phyloP scores from a whole-genome alignment of 345 rosid species.

The Populus tremula region DNA sequence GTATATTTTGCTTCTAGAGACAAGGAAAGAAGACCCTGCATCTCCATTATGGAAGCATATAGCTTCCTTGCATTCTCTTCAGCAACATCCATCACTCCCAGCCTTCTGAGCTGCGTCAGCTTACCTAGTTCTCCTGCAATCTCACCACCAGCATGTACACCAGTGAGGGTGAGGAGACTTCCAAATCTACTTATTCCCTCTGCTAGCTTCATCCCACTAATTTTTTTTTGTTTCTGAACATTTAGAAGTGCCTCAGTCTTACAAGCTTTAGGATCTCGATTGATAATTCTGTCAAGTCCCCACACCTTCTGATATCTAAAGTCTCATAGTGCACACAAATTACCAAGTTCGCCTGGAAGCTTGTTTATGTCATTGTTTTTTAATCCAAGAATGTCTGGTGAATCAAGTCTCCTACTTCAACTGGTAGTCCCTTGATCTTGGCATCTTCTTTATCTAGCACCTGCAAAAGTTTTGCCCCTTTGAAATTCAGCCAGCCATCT shows the following conservation, averaged over 20 bases:
- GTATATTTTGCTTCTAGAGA: conserved; percentile 26
- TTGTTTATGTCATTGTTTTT: conserved; percentile 27
- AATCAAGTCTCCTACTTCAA: conserved; percentile 38
- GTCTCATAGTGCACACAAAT: conserved; percentile 29
- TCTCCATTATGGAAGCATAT: conserved; percentile 28
- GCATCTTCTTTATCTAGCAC: conserved; percentile 36
- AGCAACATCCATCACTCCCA: conserved; percentile 35
- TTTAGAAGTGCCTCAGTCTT: conserved; percentile 34
- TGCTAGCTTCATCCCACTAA: conserved; percentile 28
- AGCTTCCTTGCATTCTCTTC: conserved; percentile 29
- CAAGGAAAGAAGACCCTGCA: conserved; percentile 33
- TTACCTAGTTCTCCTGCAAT: conserved; percentile 29
- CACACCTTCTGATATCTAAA: conserved; percentile 36
- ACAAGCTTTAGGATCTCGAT: conserved; percentile 20
- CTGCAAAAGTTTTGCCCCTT: conserved; percentile 26
- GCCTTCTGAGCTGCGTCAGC: conserved; percentile 31
- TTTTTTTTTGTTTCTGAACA: conserved; percentile 22
- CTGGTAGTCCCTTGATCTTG: conserved; percentile 30
- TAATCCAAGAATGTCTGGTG: conserved; percentile 40
- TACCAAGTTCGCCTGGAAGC: conserved; percentile 27
- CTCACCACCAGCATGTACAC: conserved; percentile 27
- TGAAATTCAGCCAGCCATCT: conserved; percentile 33
- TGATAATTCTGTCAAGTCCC: conserved; percentile 21
- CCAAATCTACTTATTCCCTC: conserved; percentile 28
- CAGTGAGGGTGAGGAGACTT: conserved; percentile 36